Percentiles rank a stretch among this genome's conserved stretches.
phyloP scores from a whole-genome alignment of 257 asterid species.

The Echites panduratus region DNA sequence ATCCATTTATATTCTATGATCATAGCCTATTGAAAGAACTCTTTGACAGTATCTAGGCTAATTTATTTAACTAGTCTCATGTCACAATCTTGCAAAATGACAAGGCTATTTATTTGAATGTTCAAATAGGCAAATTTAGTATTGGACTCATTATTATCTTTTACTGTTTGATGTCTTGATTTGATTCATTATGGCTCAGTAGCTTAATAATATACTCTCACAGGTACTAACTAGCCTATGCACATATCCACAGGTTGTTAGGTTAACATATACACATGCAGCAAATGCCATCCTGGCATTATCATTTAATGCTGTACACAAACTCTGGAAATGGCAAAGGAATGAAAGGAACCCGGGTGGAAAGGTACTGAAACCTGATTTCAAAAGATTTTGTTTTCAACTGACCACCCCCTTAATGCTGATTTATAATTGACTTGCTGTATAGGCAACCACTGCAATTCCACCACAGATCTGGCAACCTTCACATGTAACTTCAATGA shows the following conservation, averaged over 20 bases:
- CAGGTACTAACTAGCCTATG: not conserved
- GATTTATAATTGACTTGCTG: not conserved
- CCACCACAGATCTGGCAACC: slow-evolving; percentile 69
- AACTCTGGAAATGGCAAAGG: slow-evolving; percentile 69
- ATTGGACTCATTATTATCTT: not conserved
- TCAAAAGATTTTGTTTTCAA: slow-evolving; percentile 6
- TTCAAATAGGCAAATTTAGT: not conserved
- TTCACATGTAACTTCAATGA: slow-evolving; percentile 54
- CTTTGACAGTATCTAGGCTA: not conserved
- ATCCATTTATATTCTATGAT: not conserved
- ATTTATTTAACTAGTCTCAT: not conserved
- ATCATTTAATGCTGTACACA: slow-evolving; percentile 57
- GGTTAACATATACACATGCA: slow-evolving; percentile 54
- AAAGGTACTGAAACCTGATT: slow-evolving; percentile 33
- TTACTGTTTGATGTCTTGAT: not conserved
- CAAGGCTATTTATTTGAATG: not conserved
- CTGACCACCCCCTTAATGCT: not conserved
- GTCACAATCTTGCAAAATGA: not conserved
- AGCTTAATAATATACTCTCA: not conserved
- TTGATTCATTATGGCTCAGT: not conserved
- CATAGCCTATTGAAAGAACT: not conserved
- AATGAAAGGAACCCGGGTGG: slow-evolving; percentile 40
- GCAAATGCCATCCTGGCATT: slow-evolving; percentile 59
- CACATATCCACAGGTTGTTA: slow-evolving; percentile 38
- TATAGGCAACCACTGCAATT: slow-evolving; percentile 47